Base-by-base conservation (phyloP, 106 monocot genomes). In the Narthecium ossifragum region DNA sequence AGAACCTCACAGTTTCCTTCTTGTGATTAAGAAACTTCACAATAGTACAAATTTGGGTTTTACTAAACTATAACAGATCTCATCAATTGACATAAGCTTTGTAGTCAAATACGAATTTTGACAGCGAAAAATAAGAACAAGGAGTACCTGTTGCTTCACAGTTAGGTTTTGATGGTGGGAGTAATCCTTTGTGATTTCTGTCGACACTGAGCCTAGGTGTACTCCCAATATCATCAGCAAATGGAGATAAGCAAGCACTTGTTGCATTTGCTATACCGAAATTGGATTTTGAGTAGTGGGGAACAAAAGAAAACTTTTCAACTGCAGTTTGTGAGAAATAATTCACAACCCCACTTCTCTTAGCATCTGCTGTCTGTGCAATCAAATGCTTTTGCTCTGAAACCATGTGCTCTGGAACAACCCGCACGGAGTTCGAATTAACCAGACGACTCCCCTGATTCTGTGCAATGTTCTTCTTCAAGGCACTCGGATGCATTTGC, bases 281-380 rank as follows among this genome's bases (percentile, higher is more conserved):
- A 47, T 9, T 61, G 5, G 57, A 31, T 7, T 65, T 63, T 17
- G 62, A 72, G 6, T 28, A 34, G 23, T 41, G 40, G 13, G 78
- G 60, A 69, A 57, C 56, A 67, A 80, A 78, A 51, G 77, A 73
- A 49, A 83, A 88, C 39, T 67, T 81, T 39, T 73, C 73, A 9
- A 37, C 45, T 4, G 77, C 13, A 73, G 55, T 75, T 13, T 60
- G 57, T 25, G 75, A 53, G 52, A 27, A 40, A 21, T 29, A 13
- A 17, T 50, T 65, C 23, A 25, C 37, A 17, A 26, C 51, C 45
- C 34, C 59, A 6, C n/a, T 31, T 17, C 22, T 59, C 30, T 31
- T 53, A 0, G 41, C n/a, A 53, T 46, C 62, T n/a, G 28, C 59
- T 5, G 5, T 36, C n/a, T 55, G 73, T 6, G 26, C 20, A 40